Evolutionary conservation across 352 stramenopile species (phyloP).

Genomic region (Phytopythium kandeliae): DNA sequence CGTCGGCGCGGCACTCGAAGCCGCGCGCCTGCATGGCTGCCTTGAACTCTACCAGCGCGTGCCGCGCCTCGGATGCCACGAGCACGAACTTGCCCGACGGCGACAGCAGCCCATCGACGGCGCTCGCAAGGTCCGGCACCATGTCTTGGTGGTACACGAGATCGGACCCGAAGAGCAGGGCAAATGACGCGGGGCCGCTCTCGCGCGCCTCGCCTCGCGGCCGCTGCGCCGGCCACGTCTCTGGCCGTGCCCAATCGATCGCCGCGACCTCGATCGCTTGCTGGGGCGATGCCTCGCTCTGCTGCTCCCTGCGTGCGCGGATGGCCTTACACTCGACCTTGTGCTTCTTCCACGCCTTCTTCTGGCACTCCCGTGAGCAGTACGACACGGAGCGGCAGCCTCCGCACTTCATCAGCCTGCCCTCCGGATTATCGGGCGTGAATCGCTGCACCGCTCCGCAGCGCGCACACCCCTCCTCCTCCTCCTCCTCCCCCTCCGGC

Average conservation of each 20-base stretch:
- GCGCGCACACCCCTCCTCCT: slow-evolving; percentile 46
- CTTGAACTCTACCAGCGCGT: slow-evolving; percentile 83
- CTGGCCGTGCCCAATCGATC: slow-evolving; percentile 76
- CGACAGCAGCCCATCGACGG: slow-evolving; percentile 66
- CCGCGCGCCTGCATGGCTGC: slow-evolving; percentile 62
- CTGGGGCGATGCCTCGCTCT: slow-evolving; percentile 5
- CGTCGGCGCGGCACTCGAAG: slow-evolving; percentile 52
- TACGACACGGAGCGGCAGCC: slow-evolving; percentile 71
- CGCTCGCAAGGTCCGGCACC: slow-evolving; percentile 67
- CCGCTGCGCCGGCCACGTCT: slow-evolving; percentile 53
- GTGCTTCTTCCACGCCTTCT: slow-evolving; percentile 83
- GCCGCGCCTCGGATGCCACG: slow-evolving; percentile 70
- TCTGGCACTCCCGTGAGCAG: slow-evolving; percentile 82
- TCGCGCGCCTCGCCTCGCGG: slow-evolving; percentile 9
- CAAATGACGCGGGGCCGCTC: slow-evolving; percentile 30
- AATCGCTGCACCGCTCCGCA: slow-evolving; percentile 74
- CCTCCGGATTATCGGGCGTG: slow-evolving; percentile 76
- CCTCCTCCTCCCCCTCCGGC: slow-evolving; percentile 21
- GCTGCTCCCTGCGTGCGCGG: slow-evolving; percentile 29
- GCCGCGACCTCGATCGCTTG: slow-evolving; percentile 52
- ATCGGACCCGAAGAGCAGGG: slow-evolving; percentile 79
- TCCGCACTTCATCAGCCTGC: slow-evolving; percentile 82
- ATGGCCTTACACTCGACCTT: slow-evolving; percentile 77
- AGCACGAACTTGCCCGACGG: slow-evolving; percentile 61
- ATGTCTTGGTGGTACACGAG: slow-evolving; percentile 86